Conservation (phyloP, 2,329 filamentous ascomycete genomes). For the Colletotrichum tanaceti region DNA sequence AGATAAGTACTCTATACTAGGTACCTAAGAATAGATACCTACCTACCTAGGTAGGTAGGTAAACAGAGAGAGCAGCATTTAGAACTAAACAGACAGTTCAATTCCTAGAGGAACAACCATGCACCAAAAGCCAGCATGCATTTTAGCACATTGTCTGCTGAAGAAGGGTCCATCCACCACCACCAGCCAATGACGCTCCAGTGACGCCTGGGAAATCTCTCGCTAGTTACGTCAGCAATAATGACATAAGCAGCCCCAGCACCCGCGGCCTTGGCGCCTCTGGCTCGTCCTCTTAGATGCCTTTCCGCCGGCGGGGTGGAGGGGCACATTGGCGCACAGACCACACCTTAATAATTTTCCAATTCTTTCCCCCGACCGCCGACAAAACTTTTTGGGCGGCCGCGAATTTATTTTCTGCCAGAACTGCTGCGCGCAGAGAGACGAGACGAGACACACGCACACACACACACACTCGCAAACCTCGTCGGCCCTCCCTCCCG, state of each 20-base stretch:
- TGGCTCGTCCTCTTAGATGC: conserved; percentile 32
- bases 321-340: conserved; percentile 44
- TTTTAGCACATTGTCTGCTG: neutral
- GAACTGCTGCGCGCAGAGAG: neutral
- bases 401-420: conserved; percentile 29
- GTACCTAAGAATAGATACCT: no score
- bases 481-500: conserved; percentile 24
- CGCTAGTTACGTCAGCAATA: neutral
- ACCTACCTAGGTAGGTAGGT: no score
- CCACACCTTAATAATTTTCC: conserved; percentile 47
- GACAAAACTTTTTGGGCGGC: conserved; percentile 44
- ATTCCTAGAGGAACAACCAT: no score
- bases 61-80: neutral
- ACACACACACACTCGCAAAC: conserved; percentile 11
- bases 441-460: conserved; percentile 10
- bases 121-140: neutral
- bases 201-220: neutral
- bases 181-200: conserved; percentile 17
- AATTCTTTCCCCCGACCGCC: conserved; percentile 36
- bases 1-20: no score
- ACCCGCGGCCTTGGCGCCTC: conserved; percentile 9
- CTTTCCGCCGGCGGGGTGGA: conserved; percentile 39
- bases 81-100: neutral
- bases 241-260: neutral
- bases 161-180: conserved; percentile 18